phyloP scores from a whole-genome alignment of 2,329 filamentous ascomycete species.

The Aspergillus fumigatiaffinis region DNA sequence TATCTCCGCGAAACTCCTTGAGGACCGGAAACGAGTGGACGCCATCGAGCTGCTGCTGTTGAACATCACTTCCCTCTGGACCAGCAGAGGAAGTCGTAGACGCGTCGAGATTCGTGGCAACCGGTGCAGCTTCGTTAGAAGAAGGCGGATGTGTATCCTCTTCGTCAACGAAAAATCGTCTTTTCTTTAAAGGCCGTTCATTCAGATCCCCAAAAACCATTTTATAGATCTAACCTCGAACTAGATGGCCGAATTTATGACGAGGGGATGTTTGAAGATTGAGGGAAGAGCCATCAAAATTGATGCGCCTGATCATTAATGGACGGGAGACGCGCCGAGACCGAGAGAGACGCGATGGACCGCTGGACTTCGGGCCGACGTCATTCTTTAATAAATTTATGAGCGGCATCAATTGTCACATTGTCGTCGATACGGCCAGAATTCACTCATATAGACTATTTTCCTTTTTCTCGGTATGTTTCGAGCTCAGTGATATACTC shows the following conservation, averaged over 20 bases:
- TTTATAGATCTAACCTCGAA: neutral
- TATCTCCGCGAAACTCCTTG: neutral
- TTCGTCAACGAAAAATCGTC: constrained; percentile 59
- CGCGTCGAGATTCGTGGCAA: constrained; percentile 15
- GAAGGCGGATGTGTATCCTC: constrained; percentile 20
- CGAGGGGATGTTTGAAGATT: neutral
- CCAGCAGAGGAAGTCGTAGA: constrained; percentile 6
- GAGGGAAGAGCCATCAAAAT: neutral
- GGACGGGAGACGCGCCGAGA: constrained; percentile 25
- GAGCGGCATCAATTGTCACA: neutral
- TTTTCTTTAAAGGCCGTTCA: constrained; percentile 57
- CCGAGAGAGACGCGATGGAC: neutral
- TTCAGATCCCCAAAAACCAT: constrained; percentile 44
- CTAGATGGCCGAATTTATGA: neutral
- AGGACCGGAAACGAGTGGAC: neutral
- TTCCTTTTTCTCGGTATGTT: neutral
- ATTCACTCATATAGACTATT: constrained; percentile 2
- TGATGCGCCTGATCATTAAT: constrained; percentile 1
- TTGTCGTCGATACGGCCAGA: neutral
- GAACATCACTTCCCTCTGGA: neutral
- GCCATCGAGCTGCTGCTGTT: neutral
- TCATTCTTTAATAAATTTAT: constrained; percentile 17
- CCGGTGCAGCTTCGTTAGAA: neutral
- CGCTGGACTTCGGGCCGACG: constrained; percentile 23
- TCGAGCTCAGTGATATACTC: neutral